These are phyloP conservation scores for Populus hybrid DNA, from an alignment of 441 rosid genomes.

Conservation along the genomic window DNA sequence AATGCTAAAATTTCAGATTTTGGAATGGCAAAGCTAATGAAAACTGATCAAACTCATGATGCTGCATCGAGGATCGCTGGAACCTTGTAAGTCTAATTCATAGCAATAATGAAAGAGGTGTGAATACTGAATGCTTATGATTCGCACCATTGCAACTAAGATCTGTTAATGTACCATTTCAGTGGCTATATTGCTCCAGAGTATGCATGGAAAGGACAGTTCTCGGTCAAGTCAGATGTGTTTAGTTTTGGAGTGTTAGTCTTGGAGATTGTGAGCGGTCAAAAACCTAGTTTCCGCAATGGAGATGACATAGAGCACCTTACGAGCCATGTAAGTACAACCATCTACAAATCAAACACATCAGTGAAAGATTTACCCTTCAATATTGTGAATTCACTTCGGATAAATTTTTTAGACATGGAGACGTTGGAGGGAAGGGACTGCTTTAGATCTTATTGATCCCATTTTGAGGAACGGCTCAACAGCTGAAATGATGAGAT, in stretches of 20 bases:
- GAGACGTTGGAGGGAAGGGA: conserved; percentile 42
- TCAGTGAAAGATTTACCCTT: background rate
- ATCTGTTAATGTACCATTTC: background rate
- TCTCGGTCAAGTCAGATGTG: conserved; percentile 25
- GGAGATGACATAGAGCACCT: conserved; percentile 14
- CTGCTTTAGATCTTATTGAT: conserved; percentile 28
- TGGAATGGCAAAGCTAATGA: too few species aligned
- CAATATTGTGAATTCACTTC: background rate
- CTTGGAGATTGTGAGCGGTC: conserved; percentile 24
- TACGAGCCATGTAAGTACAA: conserved; percentile 17
- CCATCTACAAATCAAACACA: background rate
- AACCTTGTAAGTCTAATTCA: too few species aligned
- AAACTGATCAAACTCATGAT: too few species aligned
- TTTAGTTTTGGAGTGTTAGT: conserved; percentile 35
- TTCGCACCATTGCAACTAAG: background rate
- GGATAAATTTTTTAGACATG: conserved; percentile 30
- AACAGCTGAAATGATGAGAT: too few species aligned
- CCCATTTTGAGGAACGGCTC: background rate
- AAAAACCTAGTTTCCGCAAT: background rate
- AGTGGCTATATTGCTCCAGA: conserved; percentile 23
- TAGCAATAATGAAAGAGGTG: too few species aligned
- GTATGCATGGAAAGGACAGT: background rate
- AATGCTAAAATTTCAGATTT: too few species aligned
- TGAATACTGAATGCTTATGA: background rate
- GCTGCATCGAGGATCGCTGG: too few species aligned